Base-by-base conservation (phyloP, 805 yeast genomes). In the Wickerhamiella cacticola region DNA sequence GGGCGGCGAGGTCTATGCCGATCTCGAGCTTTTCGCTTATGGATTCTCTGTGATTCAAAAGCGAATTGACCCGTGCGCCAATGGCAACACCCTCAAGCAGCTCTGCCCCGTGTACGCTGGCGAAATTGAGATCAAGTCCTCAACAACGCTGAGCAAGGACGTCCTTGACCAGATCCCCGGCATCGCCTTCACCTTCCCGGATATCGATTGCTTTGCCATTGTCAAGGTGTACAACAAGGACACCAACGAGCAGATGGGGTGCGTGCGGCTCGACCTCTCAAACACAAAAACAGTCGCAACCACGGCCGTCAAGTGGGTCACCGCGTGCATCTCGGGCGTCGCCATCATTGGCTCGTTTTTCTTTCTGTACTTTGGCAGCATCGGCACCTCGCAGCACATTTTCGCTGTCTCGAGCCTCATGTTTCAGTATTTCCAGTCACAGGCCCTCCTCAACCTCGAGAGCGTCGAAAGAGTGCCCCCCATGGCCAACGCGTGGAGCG, bases 31-130 rank as follows among this genome's bases (percentile, higher is more conserved):
- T 12, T 85, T 77, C 59, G 95, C 95, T 3, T 88, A 86, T 61
- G 96, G 96, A 0, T 80, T 87, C 66, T 65, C 69, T 50, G 73
- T 85, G 59, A 79, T 86, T 53, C 63, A 72, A 5, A 68, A 71
- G 56, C 58, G 61, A 1, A 62, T 87, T 45, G 74, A 85, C 59
- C 67, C 85, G 50, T 88, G 96, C 68, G 49, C 53, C 25, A 38
- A 33, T 15, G 50, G 52, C 36, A 51, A 45, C 24, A 75, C 75
- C 26, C 80, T 94, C 82, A 82, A 81, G 59, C 94, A 88, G 67
- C 83, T 88, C 61, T 88, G 96, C 65, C 96, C 96, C 1, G 63
- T 88, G 28, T 78, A 71, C 56, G 88, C 96, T 0, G 96, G 96
- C 26, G 66, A 76, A 34, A 74, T 88, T 59, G 84, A 82, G 56